phyloP scores from a whole-genome alignment of 495 filamentous ascomycete species.

The Pseudoneurospora amorphoporcata region DNA sequence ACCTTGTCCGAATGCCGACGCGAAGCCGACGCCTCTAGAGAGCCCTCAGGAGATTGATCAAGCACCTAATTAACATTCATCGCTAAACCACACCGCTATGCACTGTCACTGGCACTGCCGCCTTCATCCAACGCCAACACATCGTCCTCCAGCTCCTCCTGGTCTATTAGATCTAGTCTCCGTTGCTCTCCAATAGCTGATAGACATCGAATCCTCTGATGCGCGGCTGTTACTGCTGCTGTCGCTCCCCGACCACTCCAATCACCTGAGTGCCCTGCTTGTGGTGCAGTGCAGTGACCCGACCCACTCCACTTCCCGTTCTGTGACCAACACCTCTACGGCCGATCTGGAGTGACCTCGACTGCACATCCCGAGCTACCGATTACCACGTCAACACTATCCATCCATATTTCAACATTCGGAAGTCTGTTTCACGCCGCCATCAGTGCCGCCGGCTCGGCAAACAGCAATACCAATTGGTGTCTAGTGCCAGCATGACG shows the following conservation, averaged over 20 bases:
- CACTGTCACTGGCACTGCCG: background rate
- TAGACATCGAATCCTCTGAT: background rate
- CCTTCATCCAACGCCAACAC: background rate
- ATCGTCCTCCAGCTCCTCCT: background rate
- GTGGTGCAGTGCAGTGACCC: background rate
- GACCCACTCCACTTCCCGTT: background rate
- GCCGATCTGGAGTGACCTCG: background rate
- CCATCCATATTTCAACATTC: background rate
- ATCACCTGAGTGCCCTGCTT: background rate
- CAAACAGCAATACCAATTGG: background rate
- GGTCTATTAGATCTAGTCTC: background rate
- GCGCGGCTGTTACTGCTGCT: background rate
- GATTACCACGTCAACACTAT: background rate
- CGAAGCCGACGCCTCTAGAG: background rate
- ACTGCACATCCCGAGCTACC: background rate
- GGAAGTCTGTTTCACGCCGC: background rate
- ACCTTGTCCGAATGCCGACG: background rate
- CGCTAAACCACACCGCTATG: background rate
- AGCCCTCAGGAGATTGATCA: background rate
- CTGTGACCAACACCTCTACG: background rate
- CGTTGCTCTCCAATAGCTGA: background rate
- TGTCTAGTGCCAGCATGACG: slow-evolving; percentile 12
- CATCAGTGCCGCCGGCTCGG: background rate
- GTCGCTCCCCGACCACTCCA: background rate
- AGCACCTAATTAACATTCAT: background rate